Evolutionary conservation across 2,329 filamentous ascomycete species (phyloP).

Genomic region (Pseudogymnoascus sp.): DNA sequence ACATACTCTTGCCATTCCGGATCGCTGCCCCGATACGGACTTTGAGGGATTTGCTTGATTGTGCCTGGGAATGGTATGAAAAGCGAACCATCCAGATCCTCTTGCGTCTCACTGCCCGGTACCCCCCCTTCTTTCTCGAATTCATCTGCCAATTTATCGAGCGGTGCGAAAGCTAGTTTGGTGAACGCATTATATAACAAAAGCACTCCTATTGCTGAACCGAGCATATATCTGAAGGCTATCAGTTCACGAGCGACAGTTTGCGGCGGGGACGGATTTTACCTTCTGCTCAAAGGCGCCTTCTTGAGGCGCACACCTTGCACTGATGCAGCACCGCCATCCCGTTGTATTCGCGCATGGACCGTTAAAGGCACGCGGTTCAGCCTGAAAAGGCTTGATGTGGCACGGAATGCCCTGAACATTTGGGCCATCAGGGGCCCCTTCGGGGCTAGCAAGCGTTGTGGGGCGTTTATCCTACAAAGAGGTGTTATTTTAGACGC

Average conservation of each 20-base stretch:
- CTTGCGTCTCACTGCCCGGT: constrained; percentile 38
- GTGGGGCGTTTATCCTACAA: neutral
- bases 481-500: neutral
- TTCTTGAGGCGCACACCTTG: constrained; percentile 8
- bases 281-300: neutral
- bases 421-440: constrained; percentile 7
- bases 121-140: constrained; percentile 31
- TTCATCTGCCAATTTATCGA: constrained; percentile 34
- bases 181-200: constrained; percentile 38
- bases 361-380: neutral
- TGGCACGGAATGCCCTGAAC: constrained; percentile 8
- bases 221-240: constrained; percentile 20
- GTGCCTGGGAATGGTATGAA: constrained; percentile 60
- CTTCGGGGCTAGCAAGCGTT: neutral
- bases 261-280: neutral
- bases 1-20: constrained; percentile 59
- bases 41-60: constrained; percentile 40
- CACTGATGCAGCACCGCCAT: neutral
- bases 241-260: neutral
- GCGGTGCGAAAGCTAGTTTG: constrained; percentile 39
- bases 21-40: constrained; percentile 48
- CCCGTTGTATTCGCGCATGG: neutral
- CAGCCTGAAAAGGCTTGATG: neutral
- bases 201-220: constrained; percentile 30
- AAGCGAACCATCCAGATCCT: constrained; percentile 35